Percentiles rank a stretch among this genome's conserved stretches.
These are phyloP conservation scores for Stygiomarasmius scandens DNA, from an alignment of 1,284 basidiomycete genomes.

Conservation along the genomic window DNA sequence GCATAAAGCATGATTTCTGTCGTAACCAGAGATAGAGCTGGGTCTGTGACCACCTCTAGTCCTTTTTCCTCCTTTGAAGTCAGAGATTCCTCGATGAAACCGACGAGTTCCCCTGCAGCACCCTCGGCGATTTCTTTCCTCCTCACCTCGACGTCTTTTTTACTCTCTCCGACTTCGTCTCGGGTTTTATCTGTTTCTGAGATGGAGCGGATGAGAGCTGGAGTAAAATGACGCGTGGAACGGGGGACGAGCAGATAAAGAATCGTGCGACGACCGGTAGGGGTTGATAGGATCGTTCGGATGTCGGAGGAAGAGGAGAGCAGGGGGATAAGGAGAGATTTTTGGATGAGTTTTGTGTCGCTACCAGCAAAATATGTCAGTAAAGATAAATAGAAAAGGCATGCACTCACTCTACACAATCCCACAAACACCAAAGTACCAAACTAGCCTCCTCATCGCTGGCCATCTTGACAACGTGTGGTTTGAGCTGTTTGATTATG, in stretches of 20 bases:
- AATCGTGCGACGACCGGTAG: slow-evolving; percentile 76
- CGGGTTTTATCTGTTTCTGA: slow-evolving; percentile 71
- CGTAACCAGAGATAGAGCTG: slow-evolving; percentile 77
- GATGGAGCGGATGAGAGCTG: slow-evolving; percentile 68
- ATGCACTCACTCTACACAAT: slow-evolving; percentile 76
- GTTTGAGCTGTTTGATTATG: slow-evolving; percentile 83
- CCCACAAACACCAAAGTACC: slow-evolving; percentile 85
- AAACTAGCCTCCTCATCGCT: slow-evolving; percentile 85
- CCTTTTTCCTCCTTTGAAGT: slow-evolving; percentile 61
- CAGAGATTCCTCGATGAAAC: background rate
- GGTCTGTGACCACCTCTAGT: slow-evolving; percentile 64
- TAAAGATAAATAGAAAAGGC: slow-evolving; percentile 1
- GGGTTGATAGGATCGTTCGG: slow-evolving; percentile 50
- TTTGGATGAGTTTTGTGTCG: slow-evolving; percentile 85
- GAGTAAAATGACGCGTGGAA: slow-evolving; percentile 80
- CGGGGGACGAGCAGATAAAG: slow-evolving; percentile 83
- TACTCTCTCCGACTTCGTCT: slow-evolving; percentile 62
- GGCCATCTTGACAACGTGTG: slow-evolving; percentile 85
- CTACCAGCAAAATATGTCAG: slow-evolving; percentile 39
- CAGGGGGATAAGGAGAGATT: slow-evolving; percentile 59
- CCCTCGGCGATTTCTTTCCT: slow-evolving; percentile 4
- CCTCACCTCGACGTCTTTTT: slow-evolving; percentile 49
- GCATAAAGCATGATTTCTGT: slow-evolving; percentile 81
- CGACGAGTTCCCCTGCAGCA: slow-evolving; percentile 43
- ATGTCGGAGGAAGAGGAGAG: background rate